Evolutionary conservation across 2,329 filamentous ascomycete genomes (phyloP).

Genomic region (Zarea fungicola): DNA sequence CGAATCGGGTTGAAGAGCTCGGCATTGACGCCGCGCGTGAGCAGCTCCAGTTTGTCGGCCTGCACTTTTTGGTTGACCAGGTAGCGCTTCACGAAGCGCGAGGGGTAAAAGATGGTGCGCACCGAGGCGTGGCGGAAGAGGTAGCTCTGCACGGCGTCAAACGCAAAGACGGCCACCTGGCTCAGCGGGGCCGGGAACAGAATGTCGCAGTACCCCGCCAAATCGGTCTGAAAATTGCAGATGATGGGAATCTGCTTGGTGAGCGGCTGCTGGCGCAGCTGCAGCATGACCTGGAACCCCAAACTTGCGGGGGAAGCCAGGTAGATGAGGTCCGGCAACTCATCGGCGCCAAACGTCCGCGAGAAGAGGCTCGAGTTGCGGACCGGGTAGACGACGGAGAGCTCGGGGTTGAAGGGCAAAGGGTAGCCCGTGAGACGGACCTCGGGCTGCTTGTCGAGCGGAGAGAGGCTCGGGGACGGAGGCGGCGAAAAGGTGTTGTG

Average conservation of each 20-base stretch:
- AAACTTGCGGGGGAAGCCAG: slow-evolving; percentile 64
- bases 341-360: slow-evolving; percentile 48
- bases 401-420: slow-evolving; percentile 65
- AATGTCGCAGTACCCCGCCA: slow-evolving; percentile 64
- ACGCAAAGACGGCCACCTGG: slow-evolving; percentile 54
- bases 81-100: slow-evolving; percentile 56
- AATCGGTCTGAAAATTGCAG: slow-evolving; percentile 68
- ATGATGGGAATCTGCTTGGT: slow-evolving; percentile 54
- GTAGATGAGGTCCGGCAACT: slow-evolving; percentile 60
- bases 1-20: slow-evolving; percentile 52
- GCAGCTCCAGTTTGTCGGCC: slow-evolving; percentile 49
- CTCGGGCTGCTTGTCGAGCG: slow-evolving; percentile 37
- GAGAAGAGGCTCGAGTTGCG: slow-evolving; percentile 56
- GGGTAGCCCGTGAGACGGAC: slow-evolving; percentile 59
- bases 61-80: slow-evolving; percentile 53
- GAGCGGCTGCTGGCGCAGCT: slow-evolving; percentile 54
- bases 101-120: slow-evolving; percentile 65
- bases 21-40: slow-evolving; percentile 62
- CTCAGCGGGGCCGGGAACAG: slow-evolving; percentile 61
- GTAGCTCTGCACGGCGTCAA: slow-evolving; percentile 60
- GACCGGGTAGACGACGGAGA: slow-evolving; percentile 65
- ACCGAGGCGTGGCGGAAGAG: slow-evolving; percentile 58
- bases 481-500: slow-evolving; percentile 49
- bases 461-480: slow-evolving; percentile 28
- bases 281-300: slow-evolving; percentile 67